Conservation (phyloP, 139 green algal genomes). For the Chlamydomonas sp. region DNA sequence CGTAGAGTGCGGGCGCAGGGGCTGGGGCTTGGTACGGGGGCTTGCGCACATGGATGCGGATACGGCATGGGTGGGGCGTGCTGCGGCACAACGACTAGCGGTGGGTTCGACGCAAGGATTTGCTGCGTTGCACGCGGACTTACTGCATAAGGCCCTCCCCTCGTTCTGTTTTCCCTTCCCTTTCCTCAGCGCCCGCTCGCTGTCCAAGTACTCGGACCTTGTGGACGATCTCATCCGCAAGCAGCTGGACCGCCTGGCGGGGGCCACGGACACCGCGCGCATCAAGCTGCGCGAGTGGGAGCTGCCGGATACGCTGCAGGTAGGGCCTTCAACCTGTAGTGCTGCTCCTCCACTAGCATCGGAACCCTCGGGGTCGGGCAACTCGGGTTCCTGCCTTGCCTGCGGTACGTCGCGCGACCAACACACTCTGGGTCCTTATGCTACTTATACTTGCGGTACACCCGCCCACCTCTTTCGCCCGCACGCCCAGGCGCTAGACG, state of each 20-base stretch:
- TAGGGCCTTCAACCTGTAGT: constrained; percentile 37
- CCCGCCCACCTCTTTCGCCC: background rate
- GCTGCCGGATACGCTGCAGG: constrained; percentile 71
- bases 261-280: constrained; percentile 85
- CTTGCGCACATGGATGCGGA: too few relatives aligned
- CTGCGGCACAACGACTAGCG: too few relatives aligned
- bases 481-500: constrained; percentile 6
- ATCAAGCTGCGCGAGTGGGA: constrained; percentile 69
- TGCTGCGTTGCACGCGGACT: background rate
- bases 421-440: background rate
- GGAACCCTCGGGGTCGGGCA: too few relatives aligned
- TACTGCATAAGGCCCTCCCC: background rate
- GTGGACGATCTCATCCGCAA: constrained; percentile 83
- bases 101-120: too few relatives aligned
- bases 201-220: constrained; percentile 89
- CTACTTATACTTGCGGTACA: background rate
- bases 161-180: background rate
- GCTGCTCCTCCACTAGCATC: too few relatives aligned
- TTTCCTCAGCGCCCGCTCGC: constrained; percentile 73
- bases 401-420: too few relatives aligned
- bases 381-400: too few relatives aligned
- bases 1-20: background rate
- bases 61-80: too few relatives aligned
- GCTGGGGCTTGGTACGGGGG: too few relatives aligned
- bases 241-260: constrained; percentile 70